phyloP scores from a whole-genome alignment of 129 eudicot species.

The Saposhnikovia divaricata region DNA sequence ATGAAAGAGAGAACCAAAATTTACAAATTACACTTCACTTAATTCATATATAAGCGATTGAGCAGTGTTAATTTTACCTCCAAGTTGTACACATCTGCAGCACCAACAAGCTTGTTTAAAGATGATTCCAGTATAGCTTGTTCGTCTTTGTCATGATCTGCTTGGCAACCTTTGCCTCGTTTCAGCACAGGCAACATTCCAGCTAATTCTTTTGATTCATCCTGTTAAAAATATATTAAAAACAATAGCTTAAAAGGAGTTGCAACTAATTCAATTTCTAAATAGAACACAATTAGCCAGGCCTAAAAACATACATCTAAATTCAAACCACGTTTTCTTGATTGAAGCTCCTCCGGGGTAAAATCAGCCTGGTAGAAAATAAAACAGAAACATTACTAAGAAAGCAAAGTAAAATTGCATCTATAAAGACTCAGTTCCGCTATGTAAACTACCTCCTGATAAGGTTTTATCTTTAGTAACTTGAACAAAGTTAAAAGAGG shows the following conservation, averaged over 20 bases:
- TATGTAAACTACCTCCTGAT: conserved; percentile 40
- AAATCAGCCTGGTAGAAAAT: conserved; percentile 56
- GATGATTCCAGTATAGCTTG: conserved; percentile 64
- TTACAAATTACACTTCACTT: background rate
- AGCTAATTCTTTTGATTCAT: conserved; percentile 34
- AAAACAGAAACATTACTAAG: background rate
- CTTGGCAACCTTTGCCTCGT: conserved; percentile 36
- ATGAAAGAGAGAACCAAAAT: background rate
- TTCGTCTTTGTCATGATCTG: conserved; percentile 41
- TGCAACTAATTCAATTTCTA: background rate
- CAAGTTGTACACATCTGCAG: conserved; percentile 65
- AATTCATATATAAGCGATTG: background rate
- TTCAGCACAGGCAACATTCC: conserved; percentile 32
- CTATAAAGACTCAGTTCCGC: background rate
- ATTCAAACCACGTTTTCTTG: conserved; percentile 52
- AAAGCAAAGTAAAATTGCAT: background rate
- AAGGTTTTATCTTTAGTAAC: conserved; percentile 57
- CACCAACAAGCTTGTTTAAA: conserved; percentile 80
- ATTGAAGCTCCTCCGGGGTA: conserved; percentile 74
- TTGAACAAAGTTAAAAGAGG: conserved; percentile 62
- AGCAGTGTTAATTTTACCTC: conserved; percentile 33
- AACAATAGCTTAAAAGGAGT: background rate
- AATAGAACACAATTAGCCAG: background rate
- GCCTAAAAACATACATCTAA: conserved; percentile 39
- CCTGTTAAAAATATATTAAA: conserved; percentile 26